These are phyloP conservation scores for Pyricularia grisea DNA, from an alignment of 2,329 filamentous ascomycete genomes.

Conservation along the genomic window DNA sequence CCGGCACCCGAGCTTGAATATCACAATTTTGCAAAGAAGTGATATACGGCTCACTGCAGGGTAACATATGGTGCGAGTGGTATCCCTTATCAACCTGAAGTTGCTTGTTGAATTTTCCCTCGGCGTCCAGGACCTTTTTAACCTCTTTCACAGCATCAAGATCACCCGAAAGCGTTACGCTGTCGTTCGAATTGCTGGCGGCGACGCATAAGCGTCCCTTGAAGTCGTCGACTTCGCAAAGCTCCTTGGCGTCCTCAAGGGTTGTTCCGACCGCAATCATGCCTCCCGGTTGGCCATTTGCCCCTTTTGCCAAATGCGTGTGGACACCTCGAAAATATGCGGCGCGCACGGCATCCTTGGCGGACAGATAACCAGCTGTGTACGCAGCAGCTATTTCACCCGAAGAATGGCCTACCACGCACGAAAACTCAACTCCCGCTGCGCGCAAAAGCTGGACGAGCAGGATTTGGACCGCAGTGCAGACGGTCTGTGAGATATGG, in stretches of 20 bases:
- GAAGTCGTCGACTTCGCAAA: neutral
- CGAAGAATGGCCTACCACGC: conserved; percentile 23
- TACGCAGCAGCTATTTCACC: conserved; percentile 25
- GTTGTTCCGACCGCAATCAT: conserved; percentile 30
- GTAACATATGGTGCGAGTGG: conserved; percentile 17
- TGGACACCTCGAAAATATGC: conserved; percentile 13
- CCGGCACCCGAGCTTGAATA: neutral
- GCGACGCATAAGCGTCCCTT: neutral
- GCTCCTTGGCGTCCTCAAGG: neutral
- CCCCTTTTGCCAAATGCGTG: conserved; percentile 11
- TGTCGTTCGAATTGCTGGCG: conserved; percentile 9
- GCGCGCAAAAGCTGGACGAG: conserved; percentile 19
- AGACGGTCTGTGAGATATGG: conserved; percentile 16
- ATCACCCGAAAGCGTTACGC: conserved; percentile 33
- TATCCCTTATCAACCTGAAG: conserved; percentile 17
- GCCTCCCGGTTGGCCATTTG: conserved; percentile 15
- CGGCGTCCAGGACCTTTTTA: conserved; percentile 9
- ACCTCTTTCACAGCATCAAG: conserved; percentile 8
- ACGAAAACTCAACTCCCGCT: conserved; percentile 14
- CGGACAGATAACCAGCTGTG: conserved; percentile 14
- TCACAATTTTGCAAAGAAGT: neutral
- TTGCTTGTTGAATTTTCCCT: conserved; percentile 8
- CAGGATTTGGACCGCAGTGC: conserved; percentile 20
- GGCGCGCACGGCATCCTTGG: conserved; percentile 11
- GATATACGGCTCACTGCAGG: neutral